These are phyloP conservation scores for Monilinia polystroma DNA, from an alignment of 2,329 filamentous ascomycete species.

Conservation along the genomic window DNA sequence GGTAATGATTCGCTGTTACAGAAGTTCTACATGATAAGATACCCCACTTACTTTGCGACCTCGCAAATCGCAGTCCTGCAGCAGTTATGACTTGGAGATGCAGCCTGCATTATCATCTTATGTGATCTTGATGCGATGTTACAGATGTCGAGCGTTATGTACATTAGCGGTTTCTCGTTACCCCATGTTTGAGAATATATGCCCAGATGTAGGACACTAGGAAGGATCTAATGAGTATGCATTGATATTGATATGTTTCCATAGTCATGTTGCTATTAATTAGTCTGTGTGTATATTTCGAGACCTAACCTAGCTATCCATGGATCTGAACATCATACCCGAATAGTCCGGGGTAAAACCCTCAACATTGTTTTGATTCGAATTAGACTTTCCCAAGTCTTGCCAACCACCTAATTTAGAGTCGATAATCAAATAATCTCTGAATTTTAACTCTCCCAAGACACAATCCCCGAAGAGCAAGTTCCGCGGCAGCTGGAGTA, in stretches of 20 bases:
- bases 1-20: constrained; percentile 15
- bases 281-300: background rate
- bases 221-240: background rate
- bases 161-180: background rate
- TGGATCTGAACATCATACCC: too few relatives aligned
- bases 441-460: too few relatives aligned
- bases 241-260: background rate
- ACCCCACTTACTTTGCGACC: constrained; percentile 24
- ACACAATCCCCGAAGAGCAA: too few relatives aligned
- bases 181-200: background rate
- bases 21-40: constrained; percentile 25
- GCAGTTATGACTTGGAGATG: background rate
- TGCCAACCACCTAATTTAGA: too few relatives aligned
- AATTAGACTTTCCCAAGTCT: too few relatives aligned
- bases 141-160: constrained; percentile 13
- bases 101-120: background rate
- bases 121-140: constrained; percentile 9
- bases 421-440: background rate
- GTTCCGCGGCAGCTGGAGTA: too few relatives aligned
- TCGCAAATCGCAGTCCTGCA: background rate
- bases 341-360: constrained; percentile 7
- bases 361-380: background rate
- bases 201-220: background rate
- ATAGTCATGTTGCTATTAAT: background rate
- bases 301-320: background rate